phyloP scores from a whole-genome alignment of 2,329 filamentous ascomycete genomes.

The Ophiostoma sp. region DNA sequence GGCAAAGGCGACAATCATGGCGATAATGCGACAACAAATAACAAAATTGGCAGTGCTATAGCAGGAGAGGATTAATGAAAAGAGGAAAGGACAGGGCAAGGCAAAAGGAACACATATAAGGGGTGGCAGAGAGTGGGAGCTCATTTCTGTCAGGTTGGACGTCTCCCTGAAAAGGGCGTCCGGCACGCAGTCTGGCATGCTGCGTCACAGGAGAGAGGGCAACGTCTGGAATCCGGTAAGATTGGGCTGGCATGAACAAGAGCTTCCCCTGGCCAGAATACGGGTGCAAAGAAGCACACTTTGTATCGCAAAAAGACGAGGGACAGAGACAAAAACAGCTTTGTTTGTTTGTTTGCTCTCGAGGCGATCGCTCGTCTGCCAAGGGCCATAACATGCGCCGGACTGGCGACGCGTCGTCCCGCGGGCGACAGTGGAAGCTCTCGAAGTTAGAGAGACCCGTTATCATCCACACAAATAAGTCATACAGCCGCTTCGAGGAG shows the following conservation, averaged over 20 bases:
- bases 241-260: constrained; percentile 5
- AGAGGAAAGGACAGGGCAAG: neutral
- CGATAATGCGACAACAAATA: neutral
- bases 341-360: constrained; percentile 5
- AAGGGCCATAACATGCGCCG: constrained; percentile 7
- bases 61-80: neutral
- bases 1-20: constrained; percentile 7
- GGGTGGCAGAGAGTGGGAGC: neutral
- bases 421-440: neutral
- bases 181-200: constrained; percentile 24
- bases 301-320: neutral
- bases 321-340: neutral
- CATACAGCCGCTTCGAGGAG: neutral
- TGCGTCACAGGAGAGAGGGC: constrained; percentile 2
- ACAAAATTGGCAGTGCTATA: neutral
- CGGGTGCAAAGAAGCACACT: neutral
- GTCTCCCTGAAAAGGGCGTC: constrained; percentile 15
- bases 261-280: neutral
- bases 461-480: neutral
- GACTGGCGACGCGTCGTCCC: constrained; percentile 14
- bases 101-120: neutral
- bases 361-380: constrained; percentile 3
- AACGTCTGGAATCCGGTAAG: constrained; percentile 25
- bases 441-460: neutral
- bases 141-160: neutral